Conservation (phyloP, 805 yeast species). For the Priceomyces castillae region DNA sequence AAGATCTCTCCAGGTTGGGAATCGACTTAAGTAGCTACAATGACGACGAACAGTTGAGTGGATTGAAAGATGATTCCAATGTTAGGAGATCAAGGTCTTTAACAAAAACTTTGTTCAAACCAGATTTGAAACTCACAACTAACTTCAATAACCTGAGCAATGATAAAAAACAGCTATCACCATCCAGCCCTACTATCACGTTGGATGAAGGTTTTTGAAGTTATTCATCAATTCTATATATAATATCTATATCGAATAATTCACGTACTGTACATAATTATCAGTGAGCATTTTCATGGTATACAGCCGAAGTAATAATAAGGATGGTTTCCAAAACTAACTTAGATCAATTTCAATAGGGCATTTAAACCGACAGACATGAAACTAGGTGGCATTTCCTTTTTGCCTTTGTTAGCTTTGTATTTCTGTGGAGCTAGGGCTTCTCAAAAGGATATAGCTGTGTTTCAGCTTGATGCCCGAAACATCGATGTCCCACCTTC, state of each 20-base stretch:
- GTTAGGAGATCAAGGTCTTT: constrained; percentile 23
- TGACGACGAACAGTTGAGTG: constrained; percentile 20
- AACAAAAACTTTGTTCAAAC: constrained; percentile 38
- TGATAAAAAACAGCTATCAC: constrained; percentile 8
- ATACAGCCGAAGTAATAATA: neutral
- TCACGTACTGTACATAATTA: constrained; percentile 5
- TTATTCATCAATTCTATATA: neutral
- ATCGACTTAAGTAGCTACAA: constrained; percentile 27
- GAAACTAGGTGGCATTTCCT: constrained; percentile 5
- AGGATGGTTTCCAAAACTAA: constrained; percentile 1
- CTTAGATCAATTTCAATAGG: neutral
- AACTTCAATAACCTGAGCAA: constrained; percentile 1
- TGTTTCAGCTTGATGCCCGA: constrained; percentile 8
- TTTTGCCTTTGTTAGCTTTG: constrained; percentile 4
- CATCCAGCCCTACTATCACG: constrained; percentile 36
- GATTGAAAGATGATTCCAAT: constrained; percentile 12
- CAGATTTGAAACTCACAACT: constrained; percentile 26
- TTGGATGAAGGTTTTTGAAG: constrained; percentile 31
- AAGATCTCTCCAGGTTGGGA: constrained; percentile 30
- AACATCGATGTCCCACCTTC: neutral
- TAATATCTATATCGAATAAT: neutral
- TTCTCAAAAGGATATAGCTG: constrained; percentile 5
- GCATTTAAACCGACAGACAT: constrained; percentile 1
- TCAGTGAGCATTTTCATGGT: neutral
- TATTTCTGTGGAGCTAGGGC: constrained; percentile 5